phyloP scores from a whole-genome alignment of 192 early-diverging fungal species.

The Chytriomyces sp. region DNA sequence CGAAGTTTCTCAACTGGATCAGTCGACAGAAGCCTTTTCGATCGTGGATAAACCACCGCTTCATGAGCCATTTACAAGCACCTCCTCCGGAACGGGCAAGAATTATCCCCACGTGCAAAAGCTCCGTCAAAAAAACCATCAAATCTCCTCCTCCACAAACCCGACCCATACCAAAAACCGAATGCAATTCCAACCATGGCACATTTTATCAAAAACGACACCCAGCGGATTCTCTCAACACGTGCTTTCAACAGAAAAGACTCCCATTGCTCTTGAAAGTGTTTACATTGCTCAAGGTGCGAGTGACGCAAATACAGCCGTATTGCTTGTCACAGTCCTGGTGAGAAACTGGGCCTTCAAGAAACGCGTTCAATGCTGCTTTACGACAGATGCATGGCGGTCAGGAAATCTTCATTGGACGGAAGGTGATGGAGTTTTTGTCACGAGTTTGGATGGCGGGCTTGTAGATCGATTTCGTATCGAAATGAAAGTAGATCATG shows the following conservation, averaged over 20 bases:
- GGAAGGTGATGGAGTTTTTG: slow-evolving; percentile 1
- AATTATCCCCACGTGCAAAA: background rate
- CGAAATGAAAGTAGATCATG: background rate
- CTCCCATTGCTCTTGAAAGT: slow-evolving; percentile 1
- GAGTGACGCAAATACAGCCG: background rate
- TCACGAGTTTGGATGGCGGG: background rate
- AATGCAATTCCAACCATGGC: background rate
- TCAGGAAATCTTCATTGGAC: background rate
- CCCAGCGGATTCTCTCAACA: background rate
- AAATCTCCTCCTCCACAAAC: background rate
- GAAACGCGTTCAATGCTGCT: background rate
- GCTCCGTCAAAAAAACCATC: background rate
- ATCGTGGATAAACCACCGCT: background rate
- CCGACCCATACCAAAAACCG: background rate
- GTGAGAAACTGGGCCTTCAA: background rate
- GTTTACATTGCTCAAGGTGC: background rate
- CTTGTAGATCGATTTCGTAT: background rate
- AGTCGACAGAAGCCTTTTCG: background rate
- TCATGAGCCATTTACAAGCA: background rate
- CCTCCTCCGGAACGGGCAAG: background rate
- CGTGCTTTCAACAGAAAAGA: background rate
- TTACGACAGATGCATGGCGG: background rate
- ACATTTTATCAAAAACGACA: slow-evolving; percentile 7
- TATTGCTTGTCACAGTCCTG: background rate
- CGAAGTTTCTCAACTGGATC: background rate